These are phyloP conservation scores for Tribonema minus DNA, from an alignment of 108 stramenopile genomes.

Conservation along the genomic window DNA sequence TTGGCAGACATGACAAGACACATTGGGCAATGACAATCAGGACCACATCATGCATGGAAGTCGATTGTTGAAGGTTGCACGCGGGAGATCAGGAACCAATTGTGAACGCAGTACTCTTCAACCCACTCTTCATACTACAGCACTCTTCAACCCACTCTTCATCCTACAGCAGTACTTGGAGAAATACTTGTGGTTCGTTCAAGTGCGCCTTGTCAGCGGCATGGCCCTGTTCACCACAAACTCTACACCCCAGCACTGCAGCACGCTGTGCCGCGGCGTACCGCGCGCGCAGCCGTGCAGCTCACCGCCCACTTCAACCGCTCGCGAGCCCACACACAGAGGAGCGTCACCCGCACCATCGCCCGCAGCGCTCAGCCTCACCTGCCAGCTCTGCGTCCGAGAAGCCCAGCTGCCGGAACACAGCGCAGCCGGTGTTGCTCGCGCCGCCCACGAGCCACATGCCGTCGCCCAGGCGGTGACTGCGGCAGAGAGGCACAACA, in stretches of 20 bases:
- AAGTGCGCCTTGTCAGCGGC: too few species aligned
- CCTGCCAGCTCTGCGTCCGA: too few species aligned
- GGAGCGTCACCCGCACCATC: background rate
- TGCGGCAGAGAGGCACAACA: too few species aligned
- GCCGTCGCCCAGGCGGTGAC: slow-evolving; percentile 75
- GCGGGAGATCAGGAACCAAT: background rate
- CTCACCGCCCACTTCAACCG: background rate
- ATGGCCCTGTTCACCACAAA: too few species aligned
- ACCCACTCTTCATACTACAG: background rate
- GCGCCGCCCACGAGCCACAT: slow-evolving; percentile 86
- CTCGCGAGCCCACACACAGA: background rate
- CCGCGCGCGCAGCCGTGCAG: background rate
- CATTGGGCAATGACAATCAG: background rate
- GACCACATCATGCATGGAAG: too few species aligned
- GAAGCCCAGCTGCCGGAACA: slow-evolving; percentile 19
- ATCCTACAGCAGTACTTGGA: too few species aligned
- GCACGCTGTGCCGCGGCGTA: background rate
- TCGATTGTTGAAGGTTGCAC: background rate
- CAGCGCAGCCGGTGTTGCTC: slow-evolving; percentile 76
- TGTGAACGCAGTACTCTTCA: background rate
- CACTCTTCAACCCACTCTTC: background rate
- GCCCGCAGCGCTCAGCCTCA: too few species aligned
- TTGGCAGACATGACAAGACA: background rate
- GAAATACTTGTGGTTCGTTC: too few species aligned
- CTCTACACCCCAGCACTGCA: background rate